These are phyloP conservation scores for Rhododendron griersonianum DNA, from an alignment of 148 eudicot species.

Conservation along the genomic window DNA sequence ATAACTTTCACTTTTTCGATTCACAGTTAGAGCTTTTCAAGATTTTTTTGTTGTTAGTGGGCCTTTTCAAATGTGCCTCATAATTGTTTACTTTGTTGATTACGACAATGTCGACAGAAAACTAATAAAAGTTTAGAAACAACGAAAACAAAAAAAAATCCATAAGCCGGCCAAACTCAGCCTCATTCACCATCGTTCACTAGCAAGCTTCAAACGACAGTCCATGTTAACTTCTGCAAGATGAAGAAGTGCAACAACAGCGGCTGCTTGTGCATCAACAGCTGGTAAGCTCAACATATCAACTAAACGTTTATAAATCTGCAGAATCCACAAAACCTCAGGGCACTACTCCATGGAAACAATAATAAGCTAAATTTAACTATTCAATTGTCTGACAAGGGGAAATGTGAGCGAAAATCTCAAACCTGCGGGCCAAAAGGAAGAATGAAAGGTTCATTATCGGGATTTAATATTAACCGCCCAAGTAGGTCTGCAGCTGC, in stretches of 20 bases:
- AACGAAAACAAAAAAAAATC: not conserved
- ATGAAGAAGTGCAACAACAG: constrained; percentile 86
- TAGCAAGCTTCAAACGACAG: constrained; percentile 81
- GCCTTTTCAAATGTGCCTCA: not conserved
- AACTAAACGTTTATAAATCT: constrained; percentile 81
- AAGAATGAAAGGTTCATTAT: constrained; percentile 87
- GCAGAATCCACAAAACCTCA: constrained; percentile 18
- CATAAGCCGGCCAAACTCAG: not conserved
- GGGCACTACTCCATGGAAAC: not conserved
- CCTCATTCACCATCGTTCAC: constrained; percentile 69
- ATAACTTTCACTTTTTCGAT: no score
- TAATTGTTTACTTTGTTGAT: not conserved
- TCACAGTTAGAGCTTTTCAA: no score
- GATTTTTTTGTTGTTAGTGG: no score
- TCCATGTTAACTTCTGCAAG: constrained; percentile 93
- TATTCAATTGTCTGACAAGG: not conserved
- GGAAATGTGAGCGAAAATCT: not conserved
- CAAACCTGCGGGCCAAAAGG: constrained; percentile 80
- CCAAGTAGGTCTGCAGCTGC: constrained; percentile 94
- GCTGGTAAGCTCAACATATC: constrained; percentile 82
- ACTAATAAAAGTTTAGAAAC: not conserved
- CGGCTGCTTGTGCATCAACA: constrained; percentile 87
- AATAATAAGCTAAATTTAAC: not conserved
- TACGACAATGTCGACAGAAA: not conserved
- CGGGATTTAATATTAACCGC: constrained; percentile 84